Evolutionary conservation across 2,329 filamentous ascomycete species (phyloP).

Genomic region (Hansfordia pulvinata): DNA sequence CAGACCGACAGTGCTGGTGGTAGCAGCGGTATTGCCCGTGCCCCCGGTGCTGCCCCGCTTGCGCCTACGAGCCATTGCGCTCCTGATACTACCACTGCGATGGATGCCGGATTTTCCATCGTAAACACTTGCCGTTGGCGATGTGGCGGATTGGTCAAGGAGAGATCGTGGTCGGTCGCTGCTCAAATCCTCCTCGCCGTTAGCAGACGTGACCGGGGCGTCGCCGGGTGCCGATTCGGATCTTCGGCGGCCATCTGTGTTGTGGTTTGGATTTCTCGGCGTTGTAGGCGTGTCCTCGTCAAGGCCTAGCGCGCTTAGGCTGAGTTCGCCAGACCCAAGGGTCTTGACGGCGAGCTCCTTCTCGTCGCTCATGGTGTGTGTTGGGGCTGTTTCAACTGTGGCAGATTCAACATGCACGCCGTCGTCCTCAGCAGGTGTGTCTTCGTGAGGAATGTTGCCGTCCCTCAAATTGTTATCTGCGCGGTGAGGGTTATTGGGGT

Average conservation of each 20-base stretch:
- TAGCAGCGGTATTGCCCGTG: constrained; percentile 38
- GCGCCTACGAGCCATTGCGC: constrained; percentile 45
- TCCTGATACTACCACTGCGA: constrained; percentile 54
- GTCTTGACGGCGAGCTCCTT: constrained; percentile 77
- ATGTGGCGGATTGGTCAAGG: constrained; percentile 42
- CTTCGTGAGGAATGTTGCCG: constrained; percentile 17
- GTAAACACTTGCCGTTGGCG: constrained; percentile 51
- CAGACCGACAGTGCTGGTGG: constrained; percentile 54
- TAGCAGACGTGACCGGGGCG: constrained; percentile 13
- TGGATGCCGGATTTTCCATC: constrained; percentile 49
- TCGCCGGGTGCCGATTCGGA: constrained; percentile 49
- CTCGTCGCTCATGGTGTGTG: constrained; percentile 29
- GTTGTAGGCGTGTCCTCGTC: constrained; percentile 45
- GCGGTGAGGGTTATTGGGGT: constrained; percentile 42
- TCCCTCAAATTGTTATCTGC: constrained; percentile 26
- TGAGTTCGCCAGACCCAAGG: constrained; percentile 77
- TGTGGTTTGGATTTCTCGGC: constrained; percentile 36
- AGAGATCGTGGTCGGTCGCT: constrained; percentile 32
- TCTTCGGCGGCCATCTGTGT: constrained; percentile 28
- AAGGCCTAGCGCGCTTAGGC: constrained; percentile 78
- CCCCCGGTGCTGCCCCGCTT: constrained; percentile 75
- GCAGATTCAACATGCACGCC: constrained; percentile 30
- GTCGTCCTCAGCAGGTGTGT: constrained; percentile 17
- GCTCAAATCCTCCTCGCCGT: constrained; percentile 23
- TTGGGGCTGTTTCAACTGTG: constrained; percentile 22